Percentiles rank a stretch among this genome's conserved stretches.
These are phyloP conservation scores for Chalara sp. DNA, from an alignment of 2,329 filamentous ascomycete genomes.

Conservation along the genomic window DNA sequence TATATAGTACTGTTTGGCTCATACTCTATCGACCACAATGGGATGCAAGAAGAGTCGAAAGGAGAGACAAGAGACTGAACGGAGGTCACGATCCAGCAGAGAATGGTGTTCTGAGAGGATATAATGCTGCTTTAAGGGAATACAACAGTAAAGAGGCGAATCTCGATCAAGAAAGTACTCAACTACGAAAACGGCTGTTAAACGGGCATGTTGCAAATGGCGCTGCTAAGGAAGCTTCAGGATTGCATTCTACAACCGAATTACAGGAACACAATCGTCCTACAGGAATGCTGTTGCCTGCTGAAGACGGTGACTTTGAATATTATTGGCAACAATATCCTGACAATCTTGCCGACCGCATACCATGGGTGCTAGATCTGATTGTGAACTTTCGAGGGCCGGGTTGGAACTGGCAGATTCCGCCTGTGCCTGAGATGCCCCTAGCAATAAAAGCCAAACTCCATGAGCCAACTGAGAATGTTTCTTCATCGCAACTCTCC, in stretches of 20 bases:
- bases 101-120: background rate
- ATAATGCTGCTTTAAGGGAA: background rate
- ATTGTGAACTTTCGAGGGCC: constrained; percentile 45
- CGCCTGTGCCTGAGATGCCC: constrained; percentile 40
- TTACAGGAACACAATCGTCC: background rate
- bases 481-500: constrained; percentile 29
- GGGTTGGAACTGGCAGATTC: constrained; percentile 52
- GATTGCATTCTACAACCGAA: no score
- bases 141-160: background rate
- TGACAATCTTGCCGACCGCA: constrained; percentile 39
- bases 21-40: constrained; percentile 50
- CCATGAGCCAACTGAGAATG: constrained; percentile 30
- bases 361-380: constrained; percentile 52
- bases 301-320: constrained; percentile 26
- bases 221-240: background rate
- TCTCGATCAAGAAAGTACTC: background rate
- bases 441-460: constrained; percentile 34
- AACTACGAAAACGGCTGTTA: background rate
- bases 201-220: background rate
- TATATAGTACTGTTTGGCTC: constrained; percentile 42
- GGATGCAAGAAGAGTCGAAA: constrained; percentile 41
- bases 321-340: constrained; percentile 59
- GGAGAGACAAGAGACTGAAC: constrained; percentile 16
- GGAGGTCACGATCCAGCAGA: background rate
- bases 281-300: background rate